Evolutionary conservation across 345 rosid genomes (phyloP).

Genomic region (Eucalyptus regnans): DNA sequence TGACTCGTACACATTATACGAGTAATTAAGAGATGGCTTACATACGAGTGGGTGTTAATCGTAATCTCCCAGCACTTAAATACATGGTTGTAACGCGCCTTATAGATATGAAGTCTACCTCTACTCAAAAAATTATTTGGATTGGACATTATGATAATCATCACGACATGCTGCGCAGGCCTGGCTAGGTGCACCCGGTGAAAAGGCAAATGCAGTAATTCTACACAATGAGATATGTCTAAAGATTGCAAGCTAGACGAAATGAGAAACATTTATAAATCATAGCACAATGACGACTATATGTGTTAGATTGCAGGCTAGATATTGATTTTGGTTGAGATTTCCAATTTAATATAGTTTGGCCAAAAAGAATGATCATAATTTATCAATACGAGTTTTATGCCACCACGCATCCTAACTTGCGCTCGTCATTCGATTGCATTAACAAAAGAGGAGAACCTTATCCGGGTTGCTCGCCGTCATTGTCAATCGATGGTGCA

Average conservation of each 20-base stretch:
- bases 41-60: background rate
- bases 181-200: background rate
- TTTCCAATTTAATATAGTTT: background rate
- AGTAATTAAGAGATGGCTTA: background rate
- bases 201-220: background rate
- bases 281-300: background rate
- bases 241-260: background rate
- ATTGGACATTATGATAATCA: background rate
- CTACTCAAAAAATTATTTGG: background rate
- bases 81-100: background rate
- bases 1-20: background rate
- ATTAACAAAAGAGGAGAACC: background rate
- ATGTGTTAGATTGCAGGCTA: background rate
- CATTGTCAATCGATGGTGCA: background rate
- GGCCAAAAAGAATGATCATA: background rate
- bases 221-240: background rate
- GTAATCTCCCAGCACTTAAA: background rate
- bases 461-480: background rate
- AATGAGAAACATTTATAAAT: background rate
- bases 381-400: background rate
- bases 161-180: background rate
- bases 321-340: background rate
- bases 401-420: background rate
- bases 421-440: background rate
- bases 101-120: background rate